phyloP scores from a whole-genome alignment of 148 eudicot species.

The Rhododendron ovatum region DNA sequence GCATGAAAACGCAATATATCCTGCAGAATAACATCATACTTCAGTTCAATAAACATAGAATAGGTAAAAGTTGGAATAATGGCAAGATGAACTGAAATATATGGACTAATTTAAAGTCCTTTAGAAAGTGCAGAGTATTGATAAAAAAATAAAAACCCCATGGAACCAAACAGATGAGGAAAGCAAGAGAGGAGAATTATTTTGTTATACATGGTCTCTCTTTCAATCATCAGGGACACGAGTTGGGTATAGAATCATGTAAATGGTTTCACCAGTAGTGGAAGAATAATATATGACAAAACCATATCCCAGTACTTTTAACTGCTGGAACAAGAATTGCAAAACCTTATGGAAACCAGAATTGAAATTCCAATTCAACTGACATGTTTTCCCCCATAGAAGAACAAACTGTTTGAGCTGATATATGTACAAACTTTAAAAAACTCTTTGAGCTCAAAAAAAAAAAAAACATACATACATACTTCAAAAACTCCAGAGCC shows the following conservation, averaged over 20 bases:
- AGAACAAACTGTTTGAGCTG: not conserved
- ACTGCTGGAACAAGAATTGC: not conserved
- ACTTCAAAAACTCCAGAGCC: not conserved
- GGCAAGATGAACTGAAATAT: not conserved
- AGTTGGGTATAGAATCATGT: not conserved
- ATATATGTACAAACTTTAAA: not conserved
- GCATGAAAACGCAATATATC: constrained; percentile 99
- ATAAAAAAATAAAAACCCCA: not conserved
- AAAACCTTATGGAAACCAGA: not conserved
- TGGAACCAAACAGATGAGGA: not conserved
- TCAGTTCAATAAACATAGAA: not conserved
- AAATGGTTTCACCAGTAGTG: not conserved
- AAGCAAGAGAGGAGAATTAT: not conserved
- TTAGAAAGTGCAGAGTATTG: not conserved
- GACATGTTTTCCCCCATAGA: not conserved
- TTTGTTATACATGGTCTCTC: not conserved
- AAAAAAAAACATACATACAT: not conserved
- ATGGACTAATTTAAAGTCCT: not conserved
- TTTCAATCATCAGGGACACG: not conserved
- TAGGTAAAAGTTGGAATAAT: not conserved
- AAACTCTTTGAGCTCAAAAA: not conserved
- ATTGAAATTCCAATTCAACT: not conserved
- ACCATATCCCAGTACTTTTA: not conserved
- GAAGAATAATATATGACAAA: not conserved
- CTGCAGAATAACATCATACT: constrained; percentile 36